Percentiles rank a stretch among this genome's conserved stretches.
Conservation (phyloP, 2,329 filamentous ascomycete species). For the Didymella exigua region DNA sequence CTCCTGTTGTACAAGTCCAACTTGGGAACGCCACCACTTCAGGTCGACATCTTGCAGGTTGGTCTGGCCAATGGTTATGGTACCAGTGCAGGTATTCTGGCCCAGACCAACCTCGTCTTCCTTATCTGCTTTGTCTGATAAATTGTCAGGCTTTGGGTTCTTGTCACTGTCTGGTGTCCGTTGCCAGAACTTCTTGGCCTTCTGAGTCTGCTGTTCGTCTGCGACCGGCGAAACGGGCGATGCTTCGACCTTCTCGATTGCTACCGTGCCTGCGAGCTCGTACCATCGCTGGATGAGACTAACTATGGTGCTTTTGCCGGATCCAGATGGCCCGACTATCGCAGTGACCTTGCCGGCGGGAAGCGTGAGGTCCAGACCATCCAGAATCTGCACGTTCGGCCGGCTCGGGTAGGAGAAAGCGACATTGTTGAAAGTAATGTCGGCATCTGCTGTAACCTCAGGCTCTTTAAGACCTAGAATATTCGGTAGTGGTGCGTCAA, state of each 20-base stretch:
- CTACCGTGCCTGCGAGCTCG: conserved; percentile 52
- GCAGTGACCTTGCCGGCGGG: conserved; percentile 71
- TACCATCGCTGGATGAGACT: conserved; percentile 76
- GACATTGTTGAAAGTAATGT: conserved; percentile 46
- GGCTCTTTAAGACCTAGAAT: conserved; percentile 43
- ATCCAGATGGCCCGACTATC: conserved; percentile 74
- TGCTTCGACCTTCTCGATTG: conserved; percentile 9
- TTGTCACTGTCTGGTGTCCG: neutral
- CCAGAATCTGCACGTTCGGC: conserved; percentile 67
- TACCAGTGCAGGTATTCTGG: conserved; percentile 43
- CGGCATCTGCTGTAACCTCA: conserved; percentile 38
- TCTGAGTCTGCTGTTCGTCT: conserved; percentile 14
- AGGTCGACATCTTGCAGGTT: conserved; percentile 43
- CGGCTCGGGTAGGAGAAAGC: conserved; percentile 53
- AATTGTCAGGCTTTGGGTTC: neutral
- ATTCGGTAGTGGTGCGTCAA: conserved; percentile 40
- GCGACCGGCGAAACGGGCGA: neutral
- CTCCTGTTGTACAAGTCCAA: conserved; percentile 52
- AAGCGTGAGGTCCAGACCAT: conserved; percentile 64
- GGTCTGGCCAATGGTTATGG: conserved; percentile 35
- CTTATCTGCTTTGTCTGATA: conserved; percentile 13
- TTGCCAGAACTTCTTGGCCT: conserved; percentile 20
- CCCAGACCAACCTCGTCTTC: conserved; percentile 27
- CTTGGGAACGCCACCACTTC: conserved; percentile 55
- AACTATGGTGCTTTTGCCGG: conserved; percentile 76